These are phyloP conservation scores for Huiozyma naganishii DNA, from an alignment of 805 yeast genomes.

Conservation along the genomic window DNA sequence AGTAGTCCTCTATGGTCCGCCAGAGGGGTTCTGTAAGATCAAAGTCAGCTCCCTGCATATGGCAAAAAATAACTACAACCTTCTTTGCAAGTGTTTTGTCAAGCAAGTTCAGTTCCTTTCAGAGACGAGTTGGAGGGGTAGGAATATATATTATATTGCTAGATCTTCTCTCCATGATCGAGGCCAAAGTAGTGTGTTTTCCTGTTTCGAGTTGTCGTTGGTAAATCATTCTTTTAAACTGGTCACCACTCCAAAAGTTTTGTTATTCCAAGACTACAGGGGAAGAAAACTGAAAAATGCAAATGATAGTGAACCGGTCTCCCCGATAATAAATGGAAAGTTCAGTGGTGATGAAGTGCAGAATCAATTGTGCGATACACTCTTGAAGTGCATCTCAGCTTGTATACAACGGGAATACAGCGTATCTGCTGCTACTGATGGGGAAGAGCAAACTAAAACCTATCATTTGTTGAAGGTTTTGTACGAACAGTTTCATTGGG, in stretches of 20 bases:
- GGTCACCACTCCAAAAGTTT: conserved; percentile 8
- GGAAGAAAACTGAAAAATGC: too few relatives aligned
- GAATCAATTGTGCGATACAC: too few relatives aligned
- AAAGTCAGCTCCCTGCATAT: conserved; percentile 6
- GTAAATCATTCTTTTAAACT: conserved; percentile 5
- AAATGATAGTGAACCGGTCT: too few relatives aligned
- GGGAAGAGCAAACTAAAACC: conserved; percentile 2
- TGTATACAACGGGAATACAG: too few relatives aligned
- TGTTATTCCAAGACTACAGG: conserved; percentile 13
- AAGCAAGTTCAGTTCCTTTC: conserved; percentile 6
- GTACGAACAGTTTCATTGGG: conserved; percentile 16
- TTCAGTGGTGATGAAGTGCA: too few relatives aligned
- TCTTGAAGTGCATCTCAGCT: too few relatives aligned
- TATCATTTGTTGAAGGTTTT: conserved; percentile 12
- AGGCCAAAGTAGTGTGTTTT: conserved; percentile 14
- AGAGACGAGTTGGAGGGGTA: background rate
- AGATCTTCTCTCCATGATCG: conserved; percentile 10
- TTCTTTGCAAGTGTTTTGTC: conserved; percentile 14
- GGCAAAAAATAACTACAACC: conserved; percentile 11
- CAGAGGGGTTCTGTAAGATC: conserved; percentile 5
- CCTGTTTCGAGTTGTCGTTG: conserved; percentile 12
- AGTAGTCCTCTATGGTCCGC: conserved; percentile 14
- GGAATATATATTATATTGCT: conserved; percentile 10
- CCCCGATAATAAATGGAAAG: too few relatives aligned
- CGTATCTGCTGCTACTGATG: too few relatives aligned